Conservation (phyloP, 148 eudicot genomes). For the Rhododendron kiyosumense region DNA sequence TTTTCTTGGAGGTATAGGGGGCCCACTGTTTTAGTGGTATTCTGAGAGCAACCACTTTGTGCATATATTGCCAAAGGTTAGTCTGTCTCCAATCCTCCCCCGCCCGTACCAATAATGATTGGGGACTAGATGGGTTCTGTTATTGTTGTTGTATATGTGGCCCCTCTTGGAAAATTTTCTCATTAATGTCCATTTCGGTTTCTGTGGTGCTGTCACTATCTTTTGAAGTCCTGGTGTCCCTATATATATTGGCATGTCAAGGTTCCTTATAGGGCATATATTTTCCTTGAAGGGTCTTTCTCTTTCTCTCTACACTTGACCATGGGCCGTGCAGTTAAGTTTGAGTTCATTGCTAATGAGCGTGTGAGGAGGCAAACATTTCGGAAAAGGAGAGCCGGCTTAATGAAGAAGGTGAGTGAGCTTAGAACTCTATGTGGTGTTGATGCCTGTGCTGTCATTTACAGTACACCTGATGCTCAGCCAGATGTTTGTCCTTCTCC, state of each 20-base stretch:
- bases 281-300: background rate
- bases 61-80: no score
- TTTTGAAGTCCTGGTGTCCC: background rate
- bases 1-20: no score
- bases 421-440: slow-evolving; percentile 11
- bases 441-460: slow-evolving; percentile 17
- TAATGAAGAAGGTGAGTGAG: slow-evolving; percentile 16
- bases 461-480: background rate
- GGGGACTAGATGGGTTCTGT: no score
- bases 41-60: no score
- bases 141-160: background rate
- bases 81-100: no score
- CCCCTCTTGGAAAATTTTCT: background rate
- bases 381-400: slow-evolving; percentile 6
- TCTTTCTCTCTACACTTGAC: background rate
- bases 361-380: slow-evolving; percentile 11
- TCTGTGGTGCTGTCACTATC: background rate
- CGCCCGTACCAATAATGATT: no score
- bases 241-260: background rate
- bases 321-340: slow-evolving; percentile 13
- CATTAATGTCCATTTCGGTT: background rate
- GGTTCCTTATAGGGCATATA: background rate
- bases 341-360: slow-evolving; percentile 6
- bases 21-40: no score
- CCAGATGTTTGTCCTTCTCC: slow-evolving; percentile 12